Evolutionary conservation across 169 alveolate genomes (phyloP).

Genomic region (Plasmodium reichenowi): DNA sequence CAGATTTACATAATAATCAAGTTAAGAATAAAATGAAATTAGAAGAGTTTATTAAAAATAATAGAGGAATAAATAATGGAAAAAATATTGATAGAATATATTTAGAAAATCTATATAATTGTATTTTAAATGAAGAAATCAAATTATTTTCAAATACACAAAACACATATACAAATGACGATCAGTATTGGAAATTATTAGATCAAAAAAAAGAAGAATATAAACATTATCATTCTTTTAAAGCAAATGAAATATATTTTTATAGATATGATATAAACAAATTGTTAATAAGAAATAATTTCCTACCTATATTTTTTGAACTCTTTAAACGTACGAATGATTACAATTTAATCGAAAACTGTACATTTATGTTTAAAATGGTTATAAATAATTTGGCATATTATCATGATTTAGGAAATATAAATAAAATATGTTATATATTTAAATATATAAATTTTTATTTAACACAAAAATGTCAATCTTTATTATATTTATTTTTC

Average conservation of each 20-base stretch:
- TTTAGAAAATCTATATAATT: slow-evolving; percentile 82
- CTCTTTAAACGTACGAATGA: slow-evolving; percentile 57
- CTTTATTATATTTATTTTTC: slow-evolving; percentile 53
- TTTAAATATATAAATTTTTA: slow-evolving; percentile 65
- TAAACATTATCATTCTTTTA: slow-evolving; percentile 52
- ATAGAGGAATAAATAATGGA: slow-evolving; percentile 92
- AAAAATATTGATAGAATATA: slow-evolving; percentile 86
- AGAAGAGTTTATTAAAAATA: slow-evolving; percentile 92
- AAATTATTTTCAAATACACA: slow-evolving; percentile 59
- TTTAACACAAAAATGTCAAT: slow-evolving; percentile 74
- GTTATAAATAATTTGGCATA: slow-evolving; percentile 54
- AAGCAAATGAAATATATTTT: slow-evolving; percentile 29
- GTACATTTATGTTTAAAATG: slow-evolving; percentile 61
- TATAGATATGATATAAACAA: slow-evolving; percentile 63
- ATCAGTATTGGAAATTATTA: slow-evolving; percentile 73
- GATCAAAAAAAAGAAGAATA: slow-evolving; percentile 59
- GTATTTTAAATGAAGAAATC: slow-evolving; percentile 83
- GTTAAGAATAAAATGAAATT: slow-evolving; percentile 90
- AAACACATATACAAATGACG: slow-evolving; percentile 67
- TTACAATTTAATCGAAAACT: slow-evolving; percentile 55
- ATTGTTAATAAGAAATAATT: slow-evolving; percentile 56
- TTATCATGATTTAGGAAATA: slow-evolving; percentile 55
- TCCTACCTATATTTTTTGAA: slow-evolving; percentile 63
- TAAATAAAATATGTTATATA: slow-evolving; percentile 56
- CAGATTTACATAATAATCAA: slow-evolving; percentile 92